A percentile compares a stretch with the other conserved stretches of the same genome.
Evolutionary conservation across 768 basidiomycete genomes (phyloP).

Genomic region (Pleurotus tuoliensis): DNA sequence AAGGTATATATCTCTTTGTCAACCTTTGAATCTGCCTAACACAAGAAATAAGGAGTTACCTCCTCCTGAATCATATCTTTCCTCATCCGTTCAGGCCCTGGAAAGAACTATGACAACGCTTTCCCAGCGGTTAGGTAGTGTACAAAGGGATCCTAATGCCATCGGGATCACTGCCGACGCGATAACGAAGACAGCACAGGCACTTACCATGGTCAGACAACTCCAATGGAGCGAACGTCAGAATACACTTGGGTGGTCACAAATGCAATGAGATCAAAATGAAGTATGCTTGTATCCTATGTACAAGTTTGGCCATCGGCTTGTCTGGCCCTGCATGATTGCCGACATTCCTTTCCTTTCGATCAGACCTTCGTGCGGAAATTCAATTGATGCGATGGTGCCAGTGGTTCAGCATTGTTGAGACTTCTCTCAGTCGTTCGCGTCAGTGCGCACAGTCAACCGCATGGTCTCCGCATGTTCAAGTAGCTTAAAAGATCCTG

Average conservation of each 20-base stretch:
- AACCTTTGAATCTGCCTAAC: too few relatives aligned
- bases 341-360: too few relatives aligned
- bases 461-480: conserved; percentile 10
- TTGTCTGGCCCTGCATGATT: too few relatives aligned
- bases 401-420: too few relatives aligned
- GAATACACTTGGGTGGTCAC: conserved; percentile 5
- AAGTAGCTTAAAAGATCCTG: conserved; percentile 4
- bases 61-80: conserved; percentile 14
- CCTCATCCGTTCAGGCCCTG: conserved; percentile 41
- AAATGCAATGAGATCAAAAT: too few relatives aligned
- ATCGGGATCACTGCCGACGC: conserved; percentile 65
- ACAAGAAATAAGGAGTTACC: not conserved
- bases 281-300: too few relatives aligned
- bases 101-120: conserved; percentile 49
- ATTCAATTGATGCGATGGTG: too few relatives aligned
- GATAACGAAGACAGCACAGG: conserved; percentile 60
- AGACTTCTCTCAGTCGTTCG: not conserved
- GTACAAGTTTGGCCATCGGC: too few relatives aligned
- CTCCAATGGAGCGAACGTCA: conserved; percentile 47
- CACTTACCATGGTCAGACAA: conserved; percentile 56
- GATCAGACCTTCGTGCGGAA: too few relatives aligned
- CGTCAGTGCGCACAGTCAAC: not conserved
- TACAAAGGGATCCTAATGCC: conserved; percentile 39
- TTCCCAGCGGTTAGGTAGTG: conserved; percentile 42
- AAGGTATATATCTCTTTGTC: too few relatives aligned